phyloP scores from a whole-genome alignment of 2,329 filamentous ascomycete genomes.

The Pseudogymnoascus sp. region DNA sequence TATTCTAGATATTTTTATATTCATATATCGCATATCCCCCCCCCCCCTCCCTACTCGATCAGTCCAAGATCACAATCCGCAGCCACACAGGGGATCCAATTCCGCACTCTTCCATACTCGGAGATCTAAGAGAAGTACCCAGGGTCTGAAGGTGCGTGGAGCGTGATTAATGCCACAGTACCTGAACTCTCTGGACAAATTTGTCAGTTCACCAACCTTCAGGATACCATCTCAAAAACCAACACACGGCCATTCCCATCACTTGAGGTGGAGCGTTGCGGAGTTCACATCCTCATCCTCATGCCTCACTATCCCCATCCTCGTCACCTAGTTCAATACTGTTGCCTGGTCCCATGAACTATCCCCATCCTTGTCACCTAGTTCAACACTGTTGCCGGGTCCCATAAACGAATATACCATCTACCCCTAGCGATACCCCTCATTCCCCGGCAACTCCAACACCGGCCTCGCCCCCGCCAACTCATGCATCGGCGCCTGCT shows the following conservation, averaged over 20 bases:
- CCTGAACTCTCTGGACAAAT: not conserved
- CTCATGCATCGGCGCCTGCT: not conserved
- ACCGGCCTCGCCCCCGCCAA: not conserved
- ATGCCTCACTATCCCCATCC: not conserved
- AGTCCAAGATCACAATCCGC: not conserved
- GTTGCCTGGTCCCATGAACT: not conserved
- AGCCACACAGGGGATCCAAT: not conserved
- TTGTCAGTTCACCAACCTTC: not conserved
- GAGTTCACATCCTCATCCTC: not conserved
- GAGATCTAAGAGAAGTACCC: not conserved
- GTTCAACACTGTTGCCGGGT: not conserved
- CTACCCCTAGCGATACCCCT: not conserved
- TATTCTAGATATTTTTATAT: not conserved
- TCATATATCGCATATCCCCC: not conserved
- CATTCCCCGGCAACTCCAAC: not conserved
- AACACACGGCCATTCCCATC: not conserved
- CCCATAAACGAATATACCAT: not conserved
- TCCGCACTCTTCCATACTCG: not conserved
- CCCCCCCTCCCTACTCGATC: not conserved
- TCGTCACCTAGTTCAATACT: not conserved
- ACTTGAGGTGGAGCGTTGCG: not conserved
- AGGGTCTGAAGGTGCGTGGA: not conserved
- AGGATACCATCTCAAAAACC: not conserved
- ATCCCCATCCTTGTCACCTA: not conserved
- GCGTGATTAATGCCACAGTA: not conserved